A percentile compares a stretch with the other conserved stretches of the same genome.
Conservation (phyloP, 345 rosid species). For the Ricinus communis region DNA sequence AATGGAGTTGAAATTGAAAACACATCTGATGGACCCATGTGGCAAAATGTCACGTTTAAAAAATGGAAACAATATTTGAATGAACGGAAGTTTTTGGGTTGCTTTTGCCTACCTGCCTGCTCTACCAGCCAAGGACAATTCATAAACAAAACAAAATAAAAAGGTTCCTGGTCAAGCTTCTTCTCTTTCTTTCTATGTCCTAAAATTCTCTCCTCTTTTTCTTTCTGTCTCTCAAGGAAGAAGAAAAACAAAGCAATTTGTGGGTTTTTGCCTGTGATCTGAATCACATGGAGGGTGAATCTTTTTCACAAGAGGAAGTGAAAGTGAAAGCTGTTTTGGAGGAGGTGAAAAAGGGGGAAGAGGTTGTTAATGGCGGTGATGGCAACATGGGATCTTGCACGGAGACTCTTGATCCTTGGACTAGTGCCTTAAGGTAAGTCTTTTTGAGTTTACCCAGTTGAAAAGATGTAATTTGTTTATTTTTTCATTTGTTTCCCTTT, state of each 20-base stretch:
- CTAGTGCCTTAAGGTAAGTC: conserved; percentile 5
- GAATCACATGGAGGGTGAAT: conserved; percentile 23
- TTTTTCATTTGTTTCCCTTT: neutral
- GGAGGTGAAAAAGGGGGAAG: conserved; percentile 6
- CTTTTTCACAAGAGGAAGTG: conserved; percentile 22
- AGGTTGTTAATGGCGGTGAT: neutral
- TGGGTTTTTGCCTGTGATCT: conserved; percentile 13
- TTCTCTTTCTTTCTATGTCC: neutral
- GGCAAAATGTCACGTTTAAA: conserved; percentile 14
- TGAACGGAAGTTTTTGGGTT: neutral
- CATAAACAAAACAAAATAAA: neutral
- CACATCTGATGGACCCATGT: too few relatives aligned
- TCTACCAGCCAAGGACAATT: neutral
- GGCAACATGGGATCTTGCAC: conserved; percentile 8
- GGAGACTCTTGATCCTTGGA: neutral
- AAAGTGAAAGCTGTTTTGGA: conserved; percentile 21
- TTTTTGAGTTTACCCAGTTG: neutral
- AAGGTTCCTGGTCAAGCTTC: neutral
- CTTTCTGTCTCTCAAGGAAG: neutral
- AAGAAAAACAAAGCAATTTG: neutral
- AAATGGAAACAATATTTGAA: neutral
- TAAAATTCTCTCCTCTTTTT: neutral
- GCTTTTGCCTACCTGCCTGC: neutral
- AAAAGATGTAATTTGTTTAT: neutral
- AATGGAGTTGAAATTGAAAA: too few relatives aligned